A percentile compares a stretch with the other conserved stretches of the same genome.
These are phyloP conservation scores for Solanum lycopersicoides DNA, from an alignment of 257 asterid species.

Conservation along the genomic window DNA sequence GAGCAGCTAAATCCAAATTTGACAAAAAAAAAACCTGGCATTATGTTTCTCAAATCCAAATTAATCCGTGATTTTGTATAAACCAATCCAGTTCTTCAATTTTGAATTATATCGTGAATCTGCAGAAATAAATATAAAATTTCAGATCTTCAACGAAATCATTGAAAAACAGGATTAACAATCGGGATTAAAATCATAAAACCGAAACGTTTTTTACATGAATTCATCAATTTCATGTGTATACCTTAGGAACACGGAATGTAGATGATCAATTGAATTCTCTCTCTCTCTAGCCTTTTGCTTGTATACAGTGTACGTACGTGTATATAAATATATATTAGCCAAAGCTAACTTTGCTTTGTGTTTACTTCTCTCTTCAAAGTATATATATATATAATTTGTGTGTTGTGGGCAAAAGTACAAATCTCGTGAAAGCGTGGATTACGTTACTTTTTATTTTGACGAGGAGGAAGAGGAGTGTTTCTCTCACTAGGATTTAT, in stretches of 20 bases:
- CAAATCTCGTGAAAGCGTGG: conserved; percentile 46
- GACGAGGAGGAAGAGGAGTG: neutral
- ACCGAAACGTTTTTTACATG: neutral
- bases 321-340: neutral
- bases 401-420: conserved; percentile 2
- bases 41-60: conserved; percentile 11
- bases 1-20: neutral
- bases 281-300: neutral
- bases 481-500: neutral
- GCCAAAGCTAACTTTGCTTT: conserved; percentile 20
- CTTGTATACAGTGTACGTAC: neutral
- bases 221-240: neutral
- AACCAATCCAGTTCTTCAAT: neutral
- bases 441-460: conserved; percentile 20
- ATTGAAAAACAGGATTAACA: neutral
- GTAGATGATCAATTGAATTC: conserved; percentile 9
- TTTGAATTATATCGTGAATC: conserved; percentile 23
- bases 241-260: conserved; percentile 12
- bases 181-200: neutral
- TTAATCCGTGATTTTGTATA: neutral
- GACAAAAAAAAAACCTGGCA: conserved; percentile 48
- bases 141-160: neutral
- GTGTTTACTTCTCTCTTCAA: conserved; percentile 28
- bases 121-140: conserved; percentile 11
- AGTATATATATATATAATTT: neutral